Percentiles rank a stretch among this genome's conserved stretches.
Evolutionary conservation across 2,329 filamentous ascomycete genomes (phyloP).

Genomic region (Ampelomyces quisqualis): DNA sequence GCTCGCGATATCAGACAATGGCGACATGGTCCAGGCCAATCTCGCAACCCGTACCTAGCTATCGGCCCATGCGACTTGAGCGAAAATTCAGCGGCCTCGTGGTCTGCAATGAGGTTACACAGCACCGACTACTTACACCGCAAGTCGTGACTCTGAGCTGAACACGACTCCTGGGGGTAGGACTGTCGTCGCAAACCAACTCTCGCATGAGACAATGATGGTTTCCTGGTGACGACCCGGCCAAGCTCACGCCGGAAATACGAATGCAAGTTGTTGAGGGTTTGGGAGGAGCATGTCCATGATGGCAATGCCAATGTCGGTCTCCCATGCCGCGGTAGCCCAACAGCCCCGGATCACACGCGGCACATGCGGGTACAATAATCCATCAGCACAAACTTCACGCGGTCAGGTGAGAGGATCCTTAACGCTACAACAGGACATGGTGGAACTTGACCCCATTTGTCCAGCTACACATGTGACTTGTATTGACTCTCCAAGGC

Average conservation of each 20-base stretch:
- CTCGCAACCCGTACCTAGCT: too few relatives aligned
- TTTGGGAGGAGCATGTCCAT: background rate
- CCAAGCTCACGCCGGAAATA: constrained; percentile 8
- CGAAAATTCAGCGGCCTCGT: background rate
- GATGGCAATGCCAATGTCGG: background rate
- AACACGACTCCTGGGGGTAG: too few relatives aligned
- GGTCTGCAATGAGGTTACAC: too few relatives aligned
- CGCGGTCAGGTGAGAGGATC: constrained; percentile 1
- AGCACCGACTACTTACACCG: constrained; percentile 24
- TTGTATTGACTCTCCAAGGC: background rate
- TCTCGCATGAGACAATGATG: constrained; percentile 13
- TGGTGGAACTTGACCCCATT: background rate
- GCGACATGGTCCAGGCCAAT: too few relatives aligned
- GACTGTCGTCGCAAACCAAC: too few relatives aligned
- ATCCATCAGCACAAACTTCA: constrained; percentile 1
- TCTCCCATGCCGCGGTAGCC: background rate
- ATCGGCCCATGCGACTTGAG: background rate
- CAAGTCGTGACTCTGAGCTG: constrained; percentile 8
- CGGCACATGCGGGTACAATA: background rate
- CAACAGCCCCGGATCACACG: background rate
- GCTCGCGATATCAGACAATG: too few relatives aligned
- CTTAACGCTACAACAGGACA: background rate
- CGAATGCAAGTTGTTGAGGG: background rate
- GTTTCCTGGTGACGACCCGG: constrained; percentile 18
- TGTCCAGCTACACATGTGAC: background rate